Evolutionary conservation across 2,329 filamentous ascomycete species (phyloP), one percentile per base, ranked within the genome.

Genomic region (Myriosclerotinia scirpicola): DNA sequence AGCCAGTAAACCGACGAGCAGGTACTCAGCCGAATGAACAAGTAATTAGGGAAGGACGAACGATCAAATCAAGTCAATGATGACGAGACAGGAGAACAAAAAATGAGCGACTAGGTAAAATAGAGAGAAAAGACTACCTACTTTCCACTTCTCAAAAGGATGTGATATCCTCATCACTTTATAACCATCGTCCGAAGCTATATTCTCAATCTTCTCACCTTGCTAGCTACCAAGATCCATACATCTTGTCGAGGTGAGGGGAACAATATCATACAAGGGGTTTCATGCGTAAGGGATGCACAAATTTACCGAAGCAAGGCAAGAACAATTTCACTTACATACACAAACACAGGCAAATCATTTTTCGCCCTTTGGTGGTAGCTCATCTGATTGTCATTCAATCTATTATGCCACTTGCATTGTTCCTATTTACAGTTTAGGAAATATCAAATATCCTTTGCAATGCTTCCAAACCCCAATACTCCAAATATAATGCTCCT

Each of bases 341-440:
- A 48, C 15, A 38, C n/a, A 54, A 26, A 59, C 6, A 34, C 30
- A 34, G 30, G 30, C 36, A 56, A 55, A 63, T 14, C 9, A 40
- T 48, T 53, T 65, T 40, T 36, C 40, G 14, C 61, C 50, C 52
- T 56, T 56, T 59, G 20, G 4, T 44, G 36, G 40, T 53, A 67
- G 46, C 62, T 59, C 22, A 52, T 58, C 62, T 69, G 63, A 66
- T 66, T 64, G 61, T 46, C 52, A 64, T 67, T 69, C 62, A 67
- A 69, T 50, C 69, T 54, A 68, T 69, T 67, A 60, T 58, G 67
- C 64, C 48, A 69, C 66, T 69, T 71, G 65, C 58, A 66, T 67
- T 67, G 55, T 67, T 67, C 62, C 69, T 69, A 71, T 74, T 63
- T 74, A 73, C 72, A 72, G 48, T 68, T 67, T 58, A 54, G 65